Evolutionary conservation across 768 basidiomycete genomes (phyloP).

Genomic region (Boletus sp.): DNA sequence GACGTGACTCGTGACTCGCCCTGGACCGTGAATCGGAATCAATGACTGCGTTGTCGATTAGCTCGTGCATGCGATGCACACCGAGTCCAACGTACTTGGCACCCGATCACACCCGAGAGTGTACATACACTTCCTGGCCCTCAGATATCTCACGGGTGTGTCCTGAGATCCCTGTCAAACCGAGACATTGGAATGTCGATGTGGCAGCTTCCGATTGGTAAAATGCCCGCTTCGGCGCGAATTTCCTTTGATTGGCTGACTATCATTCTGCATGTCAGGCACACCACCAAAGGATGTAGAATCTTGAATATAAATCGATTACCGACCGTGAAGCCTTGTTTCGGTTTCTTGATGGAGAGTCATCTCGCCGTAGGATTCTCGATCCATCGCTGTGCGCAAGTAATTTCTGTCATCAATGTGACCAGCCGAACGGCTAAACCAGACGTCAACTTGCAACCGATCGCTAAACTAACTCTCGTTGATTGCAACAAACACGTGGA

Average conservation of each 20-base stretch:
- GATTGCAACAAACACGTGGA: neutral
- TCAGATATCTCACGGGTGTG: neutral
- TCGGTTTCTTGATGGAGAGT: neutral
- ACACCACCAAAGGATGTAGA: neutral
- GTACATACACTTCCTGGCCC: neutral
- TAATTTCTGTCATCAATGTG: neutral
- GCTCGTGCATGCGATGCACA: neutral
- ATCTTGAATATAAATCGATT: neutral
- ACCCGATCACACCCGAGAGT: neutral
- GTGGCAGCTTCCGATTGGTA: too few relatives aligned
- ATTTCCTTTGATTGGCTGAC: neutral
- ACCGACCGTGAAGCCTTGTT: neutral
- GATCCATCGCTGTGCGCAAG: neutral
- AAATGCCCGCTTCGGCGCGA: neutral
- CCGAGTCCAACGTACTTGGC: neutral
- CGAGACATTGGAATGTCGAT: neutral
- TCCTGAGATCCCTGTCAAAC: neutral
- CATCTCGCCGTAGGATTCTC: too few relatives aligned
- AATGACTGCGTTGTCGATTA: neutral
- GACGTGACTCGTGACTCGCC: neutral
- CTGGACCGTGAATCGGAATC: neutral
- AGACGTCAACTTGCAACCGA: constrained; percentile 7
- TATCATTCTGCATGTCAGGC: neutral
- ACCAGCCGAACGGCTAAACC: neutral
- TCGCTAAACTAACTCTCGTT: neutral